Percentiles rank a stretch among this genome's conserved stretches.
phyloP scores from a whole-genome alignment of 2,329 filamentous ascomycete species.

The Colletotrichum aenigma region DNA sequence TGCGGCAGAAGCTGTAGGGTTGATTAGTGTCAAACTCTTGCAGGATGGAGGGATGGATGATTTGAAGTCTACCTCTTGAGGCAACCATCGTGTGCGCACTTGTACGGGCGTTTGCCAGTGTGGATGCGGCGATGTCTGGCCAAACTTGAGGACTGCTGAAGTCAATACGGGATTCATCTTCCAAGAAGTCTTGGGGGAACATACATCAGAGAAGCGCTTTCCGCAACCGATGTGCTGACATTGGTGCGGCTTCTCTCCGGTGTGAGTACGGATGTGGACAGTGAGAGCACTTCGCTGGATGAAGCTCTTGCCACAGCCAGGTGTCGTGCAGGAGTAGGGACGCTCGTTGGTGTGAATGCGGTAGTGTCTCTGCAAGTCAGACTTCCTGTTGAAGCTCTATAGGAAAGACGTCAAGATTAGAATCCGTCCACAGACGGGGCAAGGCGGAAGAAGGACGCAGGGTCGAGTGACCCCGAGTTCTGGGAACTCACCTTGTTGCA shows the following conservation, averaged over 20 bases:
- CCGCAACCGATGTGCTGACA: constrained; percentile 69
- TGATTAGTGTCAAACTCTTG: constrained; percentile 20
- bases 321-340: constrained; percentile 65
- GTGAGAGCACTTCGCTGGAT: constrained; percentile 74
- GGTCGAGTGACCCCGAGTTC: background rate
- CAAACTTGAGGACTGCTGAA: constrained; percentile 64
- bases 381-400: constrained; percentile 77
- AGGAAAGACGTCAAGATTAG: constrained; percentile 18
- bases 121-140: constrained; percentile 70
- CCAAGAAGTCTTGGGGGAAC: constrained; percentile 25
- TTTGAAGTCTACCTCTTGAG: constrained; percentile 57
- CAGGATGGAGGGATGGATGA: background rate
- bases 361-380: constrained; percentile 72
- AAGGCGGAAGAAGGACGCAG: background rate
- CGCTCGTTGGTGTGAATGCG: constrained; percentile 75
- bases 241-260: constrained; percentile 73
- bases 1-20: constrained; percentile 66
- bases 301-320: constrained; percentile 71
- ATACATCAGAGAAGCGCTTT: constrained; percentile 73
- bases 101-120: constrained; percentile 70
- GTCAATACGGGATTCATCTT: constrained; percentile 30
- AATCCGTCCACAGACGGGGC: background rate
- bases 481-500: constrained; percentile 61
- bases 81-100: constrained; percentile 65
- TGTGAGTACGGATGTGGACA: constrained; percentile 73